Evolutionary conservation across 2,329 filamentous ascomycete genomes (phyloP), one percentile per base, ranked within the genome.

Genomic region (Cladorrhinum sp.): DNA sequence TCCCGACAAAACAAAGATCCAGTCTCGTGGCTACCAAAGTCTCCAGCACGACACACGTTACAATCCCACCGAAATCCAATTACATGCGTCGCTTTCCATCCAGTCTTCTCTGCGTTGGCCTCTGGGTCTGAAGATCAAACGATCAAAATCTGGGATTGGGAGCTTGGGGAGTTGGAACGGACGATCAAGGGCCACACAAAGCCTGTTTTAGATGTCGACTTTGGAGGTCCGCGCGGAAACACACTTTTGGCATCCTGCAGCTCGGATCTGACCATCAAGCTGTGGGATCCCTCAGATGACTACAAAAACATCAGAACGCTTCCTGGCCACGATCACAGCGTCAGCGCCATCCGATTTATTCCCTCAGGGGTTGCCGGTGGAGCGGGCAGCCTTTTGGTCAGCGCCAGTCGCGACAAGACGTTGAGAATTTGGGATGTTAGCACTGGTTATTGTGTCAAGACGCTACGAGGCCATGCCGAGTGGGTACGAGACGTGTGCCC

Each of bases 101-200:
- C 93, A 0, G 82, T 95, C 29, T 97, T 96, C 75, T 93, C 92
- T 9, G 93, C 91, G 4, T 80, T 97, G 22, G 93, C 93, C 9
- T 95, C 92, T 0, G 93, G 91, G 16, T 96, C 92, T 8, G 93
- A 96, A 73, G 93, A 97, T 74, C 90, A 86, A 58, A 96, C 90
- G 7, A 96, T 98, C 74, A 97, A 97, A 71, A 93, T 97, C 58
- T 97, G 93, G 93, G 93, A 97, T 71, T 97, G 92, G 90, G 93
- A 97, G 70, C 77, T 96, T 23, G 93, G 93, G 52, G 93, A 97
- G 75, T 80, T 96, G 3, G 93, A 97, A 73, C 81, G 89, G 64
- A 97, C 93, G 0, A 84, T 97, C 60, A 97, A 97, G 72, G 92
- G 92, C 1, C 93, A 97, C 71, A 97, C 92, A 4, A 92, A 90